Percentiles rank a stretch among this genome's conserved stretches.
These are phyloP conservation scores for Tilletiaria anomala DNA, from an alignment of 1,284 basidiomycete genomes.

Conservation along the genomic window DNA sequence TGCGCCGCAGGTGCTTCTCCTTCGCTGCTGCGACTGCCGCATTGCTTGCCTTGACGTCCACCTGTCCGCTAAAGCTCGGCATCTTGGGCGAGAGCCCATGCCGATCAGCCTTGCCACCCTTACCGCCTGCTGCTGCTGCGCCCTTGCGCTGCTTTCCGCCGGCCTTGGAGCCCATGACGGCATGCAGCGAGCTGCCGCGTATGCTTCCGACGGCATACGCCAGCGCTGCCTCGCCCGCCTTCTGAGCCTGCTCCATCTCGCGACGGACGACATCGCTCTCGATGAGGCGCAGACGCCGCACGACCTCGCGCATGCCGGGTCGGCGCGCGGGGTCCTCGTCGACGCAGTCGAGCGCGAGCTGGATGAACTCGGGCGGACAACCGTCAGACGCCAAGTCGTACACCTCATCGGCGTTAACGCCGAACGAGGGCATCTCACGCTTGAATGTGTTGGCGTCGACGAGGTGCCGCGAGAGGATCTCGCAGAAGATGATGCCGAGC, in stretches of 20 bases:
- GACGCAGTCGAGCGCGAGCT: constrained; percentile 66
- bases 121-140: background rate
- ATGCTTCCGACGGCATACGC: constrained; percentile 57
- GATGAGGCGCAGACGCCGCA: constrained; percentile 58
- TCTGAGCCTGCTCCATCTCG: constrained; percentile 4
- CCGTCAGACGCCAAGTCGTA: constrained; percentile 54
- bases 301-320: constrained; percentile 62
- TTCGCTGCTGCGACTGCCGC: background rate
- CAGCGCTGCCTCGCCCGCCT: constrained; percentile 2
- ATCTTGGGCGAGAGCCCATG: constrained; percentile 59
- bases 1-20: background rate
- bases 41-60: constrained; percentile 48
- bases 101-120: too few relatives aligned
- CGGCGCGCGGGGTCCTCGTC: constrained; percentile 53
- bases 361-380: constrained; percentile 63
- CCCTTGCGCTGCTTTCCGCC: background rate
- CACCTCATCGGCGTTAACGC: constrained; percentile 63
- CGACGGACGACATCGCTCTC: constrained; percentile 51
- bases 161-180: constrained; percentile 18
- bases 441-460: constrained; percentile 50
- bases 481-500: constrained; percentile 83
- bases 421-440: constrained; percentile 45
- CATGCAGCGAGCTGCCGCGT: constrained; percentile 20
- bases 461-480: constrained; percentile 69
- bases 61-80: constrained; percentile 66